A percentile compares a stretch with the other conserved stretches of the same genome.
Evolutionary conservation across 352 stramenopile species (phyloP).

Genomic region (Phytophthora aleatoria): DNA sequence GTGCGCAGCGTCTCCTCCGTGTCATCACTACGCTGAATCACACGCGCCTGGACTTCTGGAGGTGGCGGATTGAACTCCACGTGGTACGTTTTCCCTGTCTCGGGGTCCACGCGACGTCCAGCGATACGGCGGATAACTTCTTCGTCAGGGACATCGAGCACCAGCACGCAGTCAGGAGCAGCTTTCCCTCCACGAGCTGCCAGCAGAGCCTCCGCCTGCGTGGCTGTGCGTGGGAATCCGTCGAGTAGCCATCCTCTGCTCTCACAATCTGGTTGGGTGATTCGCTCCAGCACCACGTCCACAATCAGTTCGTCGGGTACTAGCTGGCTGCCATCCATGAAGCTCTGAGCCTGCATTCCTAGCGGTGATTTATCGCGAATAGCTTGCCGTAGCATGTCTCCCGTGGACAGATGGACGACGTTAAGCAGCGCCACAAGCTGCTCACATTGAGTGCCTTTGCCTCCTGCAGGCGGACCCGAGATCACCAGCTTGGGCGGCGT

Average conservation of each 20-base stretch:
- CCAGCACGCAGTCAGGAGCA: slow-evolving; percentile 85
- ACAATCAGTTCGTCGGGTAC: slow-evolving; percentile 95
- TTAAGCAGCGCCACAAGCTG: slow-evolving; percentile 86
- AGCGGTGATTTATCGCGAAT: slow-evolving; percentile 72
- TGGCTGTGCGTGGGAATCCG: slow-evolving; percentile 91
- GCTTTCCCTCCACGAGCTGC: slow-evolving; percentile 54
- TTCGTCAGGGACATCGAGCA: slow-evolving; percentile 94
- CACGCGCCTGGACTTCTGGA: slow-evolving; percentile 57
- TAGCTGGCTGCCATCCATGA: slow-evolving; percentile 91
- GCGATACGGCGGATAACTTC: slow-evolving; percentile 96
- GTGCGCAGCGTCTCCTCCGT: slow-evolving; percentile 92
- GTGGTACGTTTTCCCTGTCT: slow-evolving; percentile 96
- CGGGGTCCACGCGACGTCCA: slow-evolving; percentile 95
- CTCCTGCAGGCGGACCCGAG: slow-evolving; percentile 88
- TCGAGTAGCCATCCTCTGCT: slow-evolving; percentile 92
- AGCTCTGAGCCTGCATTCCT: slow-evolving; percentile 84
- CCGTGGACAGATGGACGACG: slow-evolving; percentile 93
- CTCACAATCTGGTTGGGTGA: slow-evolving; percentile 85
- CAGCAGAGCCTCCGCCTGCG: slow-evolving; percentile 86
- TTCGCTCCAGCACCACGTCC: slow-evolving; percentile 74
- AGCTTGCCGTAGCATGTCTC: slow-evolving; percentile 91
- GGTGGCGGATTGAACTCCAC: slow-evolving; percentile 95
- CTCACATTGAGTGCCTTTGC: slow-evolving; percentile 96
- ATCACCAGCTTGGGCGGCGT: slow-evolving; percentile 85
- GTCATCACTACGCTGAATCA: slow-evolving; percentile 92